phyloP scores from a whole-genome alignment of 257 asterid genomes.

The Rubia yunnanensis region DNA sequence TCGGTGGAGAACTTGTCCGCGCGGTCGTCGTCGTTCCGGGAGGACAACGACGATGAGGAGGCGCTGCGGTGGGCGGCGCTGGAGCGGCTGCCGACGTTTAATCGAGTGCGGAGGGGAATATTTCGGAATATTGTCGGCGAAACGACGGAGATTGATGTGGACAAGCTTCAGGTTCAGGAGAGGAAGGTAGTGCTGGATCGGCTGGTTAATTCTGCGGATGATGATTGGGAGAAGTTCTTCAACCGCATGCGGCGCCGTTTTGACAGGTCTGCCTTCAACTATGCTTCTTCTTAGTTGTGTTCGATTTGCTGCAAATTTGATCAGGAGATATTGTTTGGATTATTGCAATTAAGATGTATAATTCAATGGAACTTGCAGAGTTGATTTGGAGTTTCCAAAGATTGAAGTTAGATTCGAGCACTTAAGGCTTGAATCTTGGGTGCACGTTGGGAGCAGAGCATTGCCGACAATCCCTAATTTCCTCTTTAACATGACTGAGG shows the following conservation, averaged over 20 bases:
- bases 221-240: constrained; percentile 83
- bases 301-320: neutral
- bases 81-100: constrained; percentile 89
- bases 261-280: constrained; percentile 30
- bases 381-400: constrained; percentile 82
- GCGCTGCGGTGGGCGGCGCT: constrained; percentile 97
- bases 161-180: constrained; percentile 48
- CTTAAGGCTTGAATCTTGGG: constrained; percentile 63
- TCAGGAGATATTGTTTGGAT: neutral
- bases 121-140: constrained; percentile 73
- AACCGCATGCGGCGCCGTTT: constrained; percentile 73
- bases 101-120: constrained; percentile 70
- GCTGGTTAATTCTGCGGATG: constrained; percentile 53
- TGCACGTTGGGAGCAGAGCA: constrained; percentile 85
- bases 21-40: constrained; percentile 80
- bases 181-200: constrained; percentile 63
- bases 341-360: neutral
- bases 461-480: constrained; percentile 91
- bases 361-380: constrained; percentile 39
- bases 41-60: constrained; percentile 90
- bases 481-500: constrained; percentile 82
- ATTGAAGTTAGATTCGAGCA: constrained; percentile 79
- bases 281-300: neutral
- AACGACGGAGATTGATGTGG: constrained; percentile 57
- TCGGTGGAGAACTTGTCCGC: constrained; percentile 80